Base-by-base conservation (phyloP, 2,329 filamentous ascomycete genomes). In the Pseudogymnoascus sp. region DNA sequence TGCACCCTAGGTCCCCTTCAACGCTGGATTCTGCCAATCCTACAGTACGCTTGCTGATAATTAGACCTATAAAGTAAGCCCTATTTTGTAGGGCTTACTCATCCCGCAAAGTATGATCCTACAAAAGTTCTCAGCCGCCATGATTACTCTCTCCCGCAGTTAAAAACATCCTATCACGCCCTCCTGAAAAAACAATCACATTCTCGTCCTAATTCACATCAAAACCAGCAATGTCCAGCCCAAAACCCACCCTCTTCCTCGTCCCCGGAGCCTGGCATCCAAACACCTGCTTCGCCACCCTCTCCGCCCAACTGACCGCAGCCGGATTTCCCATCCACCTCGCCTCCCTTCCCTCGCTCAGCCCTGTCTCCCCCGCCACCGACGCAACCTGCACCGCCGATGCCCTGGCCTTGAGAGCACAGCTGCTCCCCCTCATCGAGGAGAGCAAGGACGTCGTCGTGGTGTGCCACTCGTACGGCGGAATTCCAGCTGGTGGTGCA, bases 231-330 rank as follows among this genome's bases (percentile, higher is more conserved):
- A 47, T 47, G 42, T 26, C 42, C 12, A 8, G 11, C 42, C 42
- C 42, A 26, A 63, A 66, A 31, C 74, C 75, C 45, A 76, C 75
- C 8, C 69, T 82, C 0, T 64, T 83, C 63, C 75, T 83, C 18
- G 73, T 83, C 0, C 79, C 75, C 1, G 80, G 80, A 4, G 74
- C 78, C 26, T 82, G 80, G 80, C 80, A 83, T 63, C 21, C 42
- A 47, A 47, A 47, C 21, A 26, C 42, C 21, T 47, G 42, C 21
- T 47, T 47, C 12, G 42, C 42, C 11, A 21, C 21, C 42, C 21
- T 47, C 21, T 26, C 42, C 5, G 21, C 21, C 21, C 11, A 14
- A 7, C 14, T 47, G 18, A 5, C 45, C 12, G 18, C 26, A 3
- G 39, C 45, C 8, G 21, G 34, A 5, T 65, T 61, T 14, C 37